Evolutionary conservation across 1,139 yeast species (phyloP).

Genomic region (Yamadazyma aaseri): DNA sequence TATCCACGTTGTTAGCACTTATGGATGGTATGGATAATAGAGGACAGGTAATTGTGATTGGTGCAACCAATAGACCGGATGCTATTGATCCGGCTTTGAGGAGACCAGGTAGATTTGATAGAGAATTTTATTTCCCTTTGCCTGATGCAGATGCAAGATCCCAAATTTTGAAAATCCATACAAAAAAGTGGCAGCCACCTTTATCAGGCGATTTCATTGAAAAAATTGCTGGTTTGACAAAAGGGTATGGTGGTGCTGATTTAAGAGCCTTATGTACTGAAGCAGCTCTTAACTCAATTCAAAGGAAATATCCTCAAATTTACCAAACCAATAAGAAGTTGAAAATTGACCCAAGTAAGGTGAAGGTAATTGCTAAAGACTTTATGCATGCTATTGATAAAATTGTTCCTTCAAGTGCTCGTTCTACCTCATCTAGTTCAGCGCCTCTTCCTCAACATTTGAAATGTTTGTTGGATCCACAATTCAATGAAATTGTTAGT

Average conservation of each 20-base stretch:
- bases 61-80: slow-evolving; percentile 98
- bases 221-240: slow-evolving; percentile 76
- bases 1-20: slow-evolving; percentile 85
- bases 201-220: slow-evolving; percentile 56
- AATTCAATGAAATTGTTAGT: slow-evolving; percentile 45
- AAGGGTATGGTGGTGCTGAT: slow-evolving; percentile 99
- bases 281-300: slow-evolving; percentile 90
- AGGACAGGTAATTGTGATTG: slow-evolving; percentile 96
- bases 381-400: slow-evolving; percentile 84
- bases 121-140: slow-evolving; percentile 93
- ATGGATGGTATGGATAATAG: slow-evolving; percentile 99
- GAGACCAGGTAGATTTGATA: slow-evolving; percentile 95
- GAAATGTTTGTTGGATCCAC: slow-evolving; percentile 55
- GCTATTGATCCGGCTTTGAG: slow-evolving; percentile 96
- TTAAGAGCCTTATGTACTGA: slow-evolving; percentile 92
- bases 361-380: slow-evolving; percentile 80
- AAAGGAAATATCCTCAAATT: slow-evolving; percentile 90
- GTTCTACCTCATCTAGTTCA: slow-evolving; percentile 74
- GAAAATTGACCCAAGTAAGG: slow-evolving; percentile 65
- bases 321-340: slow-evolving; percentile 76
- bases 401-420: slow-evolving; percentile 88
- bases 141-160: slow-evolving; percentile 82
- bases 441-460: slow-evolving; percentile 78
- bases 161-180: slow-evolving; percentile 79
- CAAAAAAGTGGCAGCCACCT: slow-evolving; percentile 85